Conservation (phyloP, 2,329 filamentous ascomycete species). For the Chrysosporium keratinophilum region DNA sequence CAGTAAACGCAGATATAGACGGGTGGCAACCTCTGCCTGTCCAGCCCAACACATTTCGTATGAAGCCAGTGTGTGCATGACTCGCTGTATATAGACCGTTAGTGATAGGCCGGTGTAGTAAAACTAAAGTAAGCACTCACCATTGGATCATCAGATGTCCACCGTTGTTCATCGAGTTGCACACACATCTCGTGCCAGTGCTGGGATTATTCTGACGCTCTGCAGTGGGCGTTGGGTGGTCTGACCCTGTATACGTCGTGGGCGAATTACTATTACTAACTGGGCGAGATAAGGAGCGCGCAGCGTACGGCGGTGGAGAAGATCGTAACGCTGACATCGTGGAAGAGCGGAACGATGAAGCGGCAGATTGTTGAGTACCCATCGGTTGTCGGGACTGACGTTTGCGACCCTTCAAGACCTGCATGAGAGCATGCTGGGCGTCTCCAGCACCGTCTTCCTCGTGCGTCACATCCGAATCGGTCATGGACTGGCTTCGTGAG, state of each 20-base stretch:
- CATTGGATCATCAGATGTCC: conserved; percentile 52
- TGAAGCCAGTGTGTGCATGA: conserved; percentile 55
- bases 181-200: conserved; percentile 49
- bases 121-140: conserved; percentile 23
- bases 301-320: conserved; percentile 33
- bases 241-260: conserved; percentile 42
- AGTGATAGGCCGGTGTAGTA: neutral
- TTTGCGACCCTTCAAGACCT: conserved; percentile 30
- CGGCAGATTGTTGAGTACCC: conserved; percentile 22
- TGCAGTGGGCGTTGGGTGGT: conserved; percentile 43
- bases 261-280: conserved; percentile 39
- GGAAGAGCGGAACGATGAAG: conserved; percentile 24
- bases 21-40: conserved; percentile 37
- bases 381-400: conserved; percentile 22
- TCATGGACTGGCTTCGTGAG: conserved; percentile 16
- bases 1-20: conserved; percentile 46
- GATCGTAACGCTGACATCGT: conserved; percentile 30
- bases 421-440: conserved; percentile 39
- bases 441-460: conserved; percentile 26
- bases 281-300: conserved; percentile 30
- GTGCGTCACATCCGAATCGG: conserved; percentile 19
- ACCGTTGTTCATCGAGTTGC: conserved; percentile 44
- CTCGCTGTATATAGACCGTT: conserved; percentile 34
- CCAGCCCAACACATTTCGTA: conserved; percentile 47
- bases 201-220: conserved; percentile 44